phyloP scores from a whole-genome alignment of 2,329 filamentous ascomycete species.

The Colletotrichum phormii region DNA sequence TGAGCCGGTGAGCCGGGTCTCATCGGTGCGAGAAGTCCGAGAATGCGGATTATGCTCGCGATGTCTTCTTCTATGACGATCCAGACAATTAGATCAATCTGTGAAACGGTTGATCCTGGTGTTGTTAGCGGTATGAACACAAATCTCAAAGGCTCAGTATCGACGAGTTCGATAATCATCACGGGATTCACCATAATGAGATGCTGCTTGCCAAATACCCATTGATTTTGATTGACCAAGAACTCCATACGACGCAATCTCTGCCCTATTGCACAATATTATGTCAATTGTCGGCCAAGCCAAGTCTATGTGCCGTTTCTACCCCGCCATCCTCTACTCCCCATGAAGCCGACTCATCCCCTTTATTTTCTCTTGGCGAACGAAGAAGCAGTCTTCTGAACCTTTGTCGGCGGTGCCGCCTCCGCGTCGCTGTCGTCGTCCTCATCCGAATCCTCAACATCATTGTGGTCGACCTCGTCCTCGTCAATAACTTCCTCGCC shows the following conservation, averaged over 20 bases:
- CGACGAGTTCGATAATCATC: not conserved
- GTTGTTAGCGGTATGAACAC: not conserved
- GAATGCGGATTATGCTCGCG: not conserved
- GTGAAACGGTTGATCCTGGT: not conserved
- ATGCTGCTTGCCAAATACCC: not conserved
- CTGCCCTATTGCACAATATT: conserved; percentile 34
- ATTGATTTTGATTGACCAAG: conserved; percentile 22
- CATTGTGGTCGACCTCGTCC: conserved; percentile 70
- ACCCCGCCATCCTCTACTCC: not conserved
- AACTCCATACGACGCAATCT: conserved; percentile 28
- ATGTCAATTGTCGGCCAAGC: conserved; percentile 36
- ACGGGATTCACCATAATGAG: not conserved
- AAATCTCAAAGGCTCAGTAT: not conserved
- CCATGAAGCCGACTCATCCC: not conserved
- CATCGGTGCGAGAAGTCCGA: not conserved
- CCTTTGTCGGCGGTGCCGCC: conserved; percentile 59
- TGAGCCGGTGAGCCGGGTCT: conserved; percentile 7
- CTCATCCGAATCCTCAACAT: conserved; percentile 67
- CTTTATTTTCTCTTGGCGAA: conserved; percentile 52
- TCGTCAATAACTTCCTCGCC: conserved; percentile 65
- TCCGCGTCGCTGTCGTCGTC: conserved; percentile 66
- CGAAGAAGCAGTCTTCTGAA: conserved; percentile 53
- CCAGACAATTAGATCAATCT: too few relatives aligned
- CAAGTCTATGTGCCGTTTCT: conserved; percentile 36
- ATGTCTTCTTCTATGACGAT: not conserved